Percentiles rank a stretch among this genome's conserved stretches.
These are phyloP conservation scores for Asparagopsis taxiformis DNA, from an alignment of 31 red algal species.

Conservation along the genomic window DNA sequence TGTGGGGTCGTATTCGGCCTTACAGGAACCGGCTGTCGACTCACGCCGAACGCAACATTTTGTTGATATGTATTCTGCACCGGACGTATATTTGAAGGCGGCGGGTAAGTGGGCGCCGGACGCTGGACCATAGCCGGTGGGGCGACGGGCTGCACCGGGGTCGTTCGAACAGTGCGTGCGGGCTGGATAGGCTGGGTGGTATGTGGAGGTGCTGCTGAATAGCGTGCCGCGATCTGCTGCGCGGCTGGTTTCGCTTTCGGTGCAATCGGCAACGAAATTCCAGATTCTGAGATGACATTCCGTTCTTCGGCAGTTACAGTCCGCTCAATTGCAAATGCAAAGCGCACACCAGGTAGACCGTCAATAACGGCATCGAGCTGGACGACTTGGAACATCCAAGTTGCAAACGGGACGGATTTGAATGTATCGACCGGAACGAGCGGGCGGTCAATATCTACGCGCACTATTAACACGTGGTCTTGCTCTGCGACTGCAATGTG, in stretches of 20 bases:
- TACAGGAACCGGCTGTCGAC: neutral
- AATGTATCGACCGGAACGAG: slow-evolving; percentile 37
- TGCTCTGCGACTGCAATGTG: slow-evolving; percentile 46
- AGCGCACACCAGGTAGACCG: slow-evolving; percentile 30
- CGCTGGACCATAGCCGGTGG: neutral
- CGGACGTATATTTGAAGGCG: neutral
- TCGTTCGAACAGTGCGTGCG: neutral
- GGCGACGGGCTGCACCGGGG: neutral
- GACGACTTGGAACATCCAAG: slow-evolving; percentile 60
- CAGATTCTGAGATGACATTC: slow-evolving; percentile 11
- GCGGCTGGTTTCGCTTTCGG: slow-evolving; percentile 13
- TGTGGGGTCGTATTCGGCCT: neutral
- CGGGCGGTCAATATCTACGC: slow-evolving; percentile 60
- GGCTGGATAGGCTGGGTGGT: neutral
- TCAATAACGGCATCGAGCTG: slow-evolving; percentile 63
- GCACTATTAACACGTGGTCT: slow-evolving; percentile 28
- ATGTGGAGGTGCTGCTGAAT: neutral
- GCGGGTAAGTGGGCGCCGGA: neutral
- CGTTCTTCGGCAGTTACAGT: slow-evolving; percentile 61
- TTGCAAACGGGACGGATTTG: slow-evolving; percentile 60
- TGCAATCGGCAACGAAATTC: neutral
- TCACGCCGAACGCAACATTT: neutral
- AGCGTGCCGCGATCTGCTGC: neutral
- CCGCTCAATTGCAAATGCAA: slow-evolving; percentile 64
- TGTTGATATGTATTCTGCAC: neutral